These are phyloP conservation scores for Daldinia concentrica DNA, from an alignment of 495 filamentous ascomycete genomes.

Conservation along the genomic window DNA sequence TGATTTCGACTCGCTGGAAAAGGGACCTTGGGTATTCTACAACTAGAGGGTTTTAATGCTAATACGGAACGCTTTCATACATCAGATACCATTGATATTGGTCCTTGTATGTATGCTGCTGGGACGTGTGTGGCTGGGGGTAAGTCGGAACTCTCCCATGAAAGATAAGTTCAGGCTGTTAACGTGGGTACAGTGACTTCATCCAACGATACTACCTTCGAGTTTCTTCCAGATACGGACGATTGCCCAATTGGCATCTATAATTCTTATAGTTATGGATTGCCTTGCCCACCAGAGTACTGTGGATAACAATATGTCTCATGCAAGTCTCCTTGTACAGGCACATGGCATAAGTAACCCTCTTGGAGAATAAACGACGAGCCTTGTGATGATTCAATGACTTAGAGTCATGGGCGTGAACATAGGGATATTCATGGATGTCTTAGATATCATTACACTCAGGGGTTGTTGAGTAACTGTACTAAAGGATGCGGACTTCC, in stretches of 20 bases:
- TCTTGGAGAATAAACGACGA: neutral
- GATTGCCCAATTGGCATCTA: constrained; percentile 36
- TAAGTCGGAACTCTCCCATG: constrained; percentile 15
- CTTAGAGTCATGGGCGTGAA: too few species aligned
- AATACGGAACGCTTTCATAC: too few species aligned
- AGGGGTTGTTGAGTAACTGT: neutral
- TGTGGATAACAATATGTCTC: neutral
- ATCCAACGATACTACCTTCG: constrained; percentile 31
- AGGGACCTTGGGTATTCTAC: too few species aligned
- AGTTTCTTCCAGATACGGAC: constrained; percentile 19
- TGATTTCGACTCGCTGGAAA: too few species aligned
- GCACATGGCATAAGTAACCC: neutral
- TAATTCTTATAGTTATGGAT: constrained; percentile 31
- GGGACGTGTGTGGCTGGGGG: constrained; percentile 41
- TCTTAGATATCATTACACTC: neutral
- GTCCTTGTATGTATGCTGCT: constrained; percentile 36
- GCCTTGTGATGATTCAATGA: neutral
- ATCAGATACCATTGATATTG: constrained; percentile 38
- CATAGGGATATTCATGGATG: neutral
- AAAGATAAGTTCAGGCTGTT: neutral
- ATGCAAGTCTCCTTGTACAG: neutral
- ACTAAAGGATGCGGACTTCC: neutral
- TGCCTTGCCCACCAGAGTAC: constrained; percentile 27
- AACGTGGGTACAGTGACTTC: constrained; percentile 25
- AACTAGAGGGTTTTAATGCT: too few species aligned